Conservation (phyloP, 768 basidiomycete genomes). For the Filobasidium wieringae region DNA sequence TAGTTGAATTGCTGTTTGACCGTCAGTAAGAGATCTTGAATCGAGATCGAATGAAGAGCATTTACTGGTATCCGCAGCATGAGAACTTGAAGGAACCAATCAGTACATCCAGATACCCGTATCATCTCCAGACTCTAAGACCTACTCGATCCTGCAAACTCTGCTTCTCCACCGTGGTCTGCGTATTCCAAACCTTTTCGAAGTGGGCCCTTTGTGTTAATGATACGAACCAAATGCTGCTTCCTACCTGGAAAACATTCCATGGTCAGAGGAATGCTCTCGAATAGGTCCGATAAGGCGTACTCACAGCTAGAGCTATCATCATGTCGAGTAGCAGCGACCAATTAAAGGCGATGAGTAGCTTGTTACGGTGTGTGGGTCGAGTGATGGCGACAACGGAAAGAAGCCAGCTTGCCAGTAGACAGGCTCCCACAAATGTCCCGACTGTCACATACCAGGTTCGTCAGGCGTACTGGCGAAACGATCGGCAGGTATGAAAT, state of each 20-base stretch:
- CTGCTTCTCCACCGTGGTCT: slow-evolving; percentile 44
- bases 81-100: slow-evolving; percentile 44
- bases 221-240: slow-evolving; percentile 71
- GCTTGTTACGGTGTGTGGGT: slow-evolving; percentile 54
- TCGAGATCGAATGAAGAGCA: neutral
- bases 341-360: slow-evolving; percentile 68
- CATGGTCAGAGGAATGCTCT: neutral
- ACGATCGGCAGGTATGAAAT: neutral
- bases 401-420: slow-evolving; percentile 56
- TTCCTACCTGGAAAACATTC: slow-evolving; percentile 44
- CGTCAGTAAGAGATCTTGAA: neutral
- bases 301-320: slow-evolving; percentile 44
- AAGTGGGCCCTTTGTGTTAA: slow-evolving; percentile 60
- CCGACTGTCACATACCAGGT: slow-evolving; percentile 47
- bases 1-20: slow-evolving; percentile 44
- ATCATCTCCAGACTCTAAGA: neutral
- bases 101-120: neutral
- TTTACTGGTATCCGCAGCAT: slow-evolving; percentile 65
- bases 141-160: slow-evolving; percentile 47
- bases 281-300: neutral
- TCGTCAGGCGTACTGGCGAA: neutral
- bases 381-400: slow-evolving; percentile 63
- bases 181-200: slow-evolving; percentile 45
- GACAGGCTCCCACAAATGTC: slow-evolving; percentile 53
- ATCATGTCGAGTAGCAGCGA: slow-evolving; percentile 54